These are phyloP conservation scores for Phalaenopsis equestris DNA, from an alignment of 106 monocot genomes.

Conservation along the genomic window DNA sequence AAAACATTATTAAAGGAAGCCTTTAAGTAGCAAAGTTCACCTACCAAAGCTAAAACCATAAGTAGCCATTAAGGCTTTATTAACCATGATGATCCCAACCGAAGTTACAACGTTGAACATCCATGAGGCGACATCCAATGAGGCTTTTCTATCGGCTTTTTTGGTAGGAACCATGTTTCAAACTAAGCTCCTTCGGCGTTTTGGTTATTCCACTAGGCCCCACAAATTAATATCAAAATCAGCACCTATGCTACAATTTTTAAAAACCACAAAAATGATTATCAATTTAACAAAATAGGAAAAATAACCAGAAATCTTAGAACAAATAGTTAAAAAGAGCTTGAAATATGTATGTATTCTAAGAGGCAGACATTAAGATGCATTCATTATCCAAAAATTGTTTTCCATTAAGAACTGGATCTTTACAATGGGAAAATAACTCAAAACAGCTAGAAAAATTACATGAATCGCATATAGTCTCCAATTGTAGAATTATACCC, in stretches of 20 bases:
- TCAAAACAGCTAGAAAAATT: neutral
- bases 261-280: neutral
- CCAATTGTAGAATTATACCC: no score
- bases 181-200: neutral
- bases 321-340: neutral
- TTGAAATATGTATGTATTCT: neutral
- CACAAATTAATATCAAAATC: neutral
- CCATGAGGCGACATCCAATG: slow-evolving; percentile 52
- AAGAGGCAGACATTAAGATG: neutral
- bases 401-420: neutral
- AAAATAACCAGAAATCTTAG: neutral
- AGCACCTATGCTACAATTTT: neutral
- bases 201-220: neutral
- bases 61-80: slow-evolving; percentile 63
- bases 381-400: neutral
- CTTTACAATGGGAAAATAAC: neutral
- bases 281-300: neutral
- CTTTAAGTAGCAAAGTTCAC: neutral
- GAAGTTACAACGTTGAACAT: slow-evolving; percentile 66
- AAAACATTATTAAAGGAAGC: no score
- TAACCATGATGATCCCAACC: slow-evolving; percentile 72
- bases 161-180: slow-evolving; percentile 42
- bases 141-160: slow-evolving; percentile 43
- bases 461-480: no score
- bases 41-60: slow-evolving; percentile 67